These are phyloP conservation scores for Salix udensis DNA, from an alignment of 345 rosid species.

Conservation along the genomic window DNA sequence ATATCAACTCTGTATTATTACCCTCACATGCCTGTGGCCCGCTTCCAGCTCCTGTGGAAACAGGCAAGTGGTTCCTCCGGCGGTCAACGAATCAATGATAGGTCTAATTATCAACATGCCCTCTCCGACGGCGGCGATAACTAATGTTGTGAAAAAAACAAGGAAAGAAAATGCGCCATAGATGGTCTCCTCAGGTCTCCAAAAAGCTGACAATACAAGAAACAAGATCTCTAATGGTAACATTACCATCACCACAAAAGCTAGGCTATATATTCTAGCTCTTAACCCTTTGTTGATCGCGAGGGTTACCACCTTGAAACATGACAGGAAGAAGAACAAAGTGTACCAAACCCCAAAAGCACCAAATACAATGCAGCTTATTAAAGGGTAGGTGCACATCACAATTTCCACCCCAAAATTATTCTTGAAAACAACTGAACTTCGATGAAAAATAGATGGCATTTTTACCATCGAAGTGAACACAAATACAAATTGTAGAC, in stretches of 20 bases:
- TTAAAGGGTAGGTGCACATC: constrained; percentile 47
- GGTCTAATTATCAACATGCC: constrained; percentile 64
- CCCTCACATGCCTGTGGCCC: neutral
- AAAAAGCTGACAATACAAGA: constrained; percentile 28
- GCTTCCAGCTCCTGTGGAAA: neutral
- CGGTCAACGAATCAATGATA: constrained; percentile 47
- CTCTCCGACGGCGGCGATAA: constrained; percentile 42
- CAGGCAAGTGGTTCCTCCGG: constrained; percentile 28
- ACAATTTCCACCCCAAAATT: constrained; percentile 15
- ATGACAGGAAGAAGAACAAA: constrained; percentile 39
- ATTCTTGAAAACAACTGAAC: constrained; percentile 19
- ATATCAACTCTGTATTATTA: neutral
- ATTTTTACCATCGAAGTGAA: constrained; percentile 6
- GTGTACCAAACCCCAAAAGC: constrained; percentile 37
- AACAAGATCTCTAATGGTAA: constrained; percentile 37
- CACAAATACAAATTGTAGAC: constrained; percentile 33
- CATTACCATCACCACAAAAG: constrained; percentile 26
- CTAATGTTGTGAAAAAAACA: constrained; percentile 28
- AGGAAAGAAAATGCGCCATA: constrained; percentile 22
- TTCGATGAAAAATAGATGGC: constrained; percentile 28
- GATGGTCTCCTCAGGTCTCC: constrained; percentile 29
- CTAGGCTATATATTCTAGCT: constrained; percentile 37
- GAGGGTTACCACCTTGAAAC: constrained; percentile 41
- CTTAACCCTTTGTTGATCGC: constrained; percentile 58
- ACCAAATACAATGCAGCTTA: constrained; percentile 42